A percentile compares a stretch with the other conserved stretches of the same genome.
phyloP scores from a whole-genome alignment of 2,329 filamentous ascomycete species.

The Biscogniauxia sp. region DNA sequence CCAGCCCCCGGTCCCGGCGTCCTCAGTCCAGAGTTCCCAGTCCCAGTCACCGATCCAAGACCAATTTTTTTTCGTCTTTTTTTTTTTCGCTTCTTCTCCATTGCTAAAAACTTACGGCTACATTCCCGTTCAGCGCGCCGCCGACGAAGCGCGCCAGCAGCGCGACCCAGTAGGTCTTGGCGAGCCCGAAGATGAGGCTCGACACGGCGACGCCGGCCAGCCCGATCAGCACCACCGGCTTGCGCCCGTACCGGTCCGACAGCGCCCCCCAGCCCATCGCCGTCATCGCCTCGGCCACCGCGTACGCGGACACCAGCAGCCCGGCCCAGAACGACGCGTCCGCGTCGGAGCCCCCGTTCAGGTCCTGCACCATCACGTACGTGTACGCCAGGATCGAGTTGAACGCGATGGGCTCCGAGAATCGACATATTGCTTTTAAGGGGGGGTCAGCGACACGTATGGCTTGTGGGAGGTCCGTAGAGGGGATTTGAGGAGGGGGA shows the following conservation, averaged over 20 bases:
- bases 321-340: constrained; percentile 49
- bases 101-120: constrained; percentile 30
- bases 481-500: neutral
- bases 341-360: constrained; percentile 36
- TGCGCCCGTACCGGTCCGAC: constrained; percentile 40
- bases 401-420: constrained; percentile 46
- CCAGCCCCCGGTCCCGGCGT: too few species aligned
- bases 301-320: constrained; percentile 45
- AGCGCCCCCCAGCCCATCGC: constrained; percentile 42
- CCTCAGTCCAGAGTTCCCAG: too few species aligned
- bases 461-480: too few species aligned
- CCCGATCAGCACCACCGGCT: constrained; percentile 36
- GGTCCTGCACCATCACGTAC: constrained; percentile 40
- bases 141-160: constrained; percentile 40
- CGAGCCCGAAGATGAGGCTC: constrained; percentile 41
- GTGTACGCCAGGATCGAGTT: constrained; percentile 45
- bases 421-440: constrained; percentile 41
- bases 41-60: too few species aligned
- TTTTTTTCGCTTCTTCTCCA: too few species aligned
- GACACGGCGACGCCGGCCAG: constrained; percentile 38
- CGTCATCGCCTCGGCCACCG: constrained; percentile 42
- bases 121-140: constrained; percentile 40
- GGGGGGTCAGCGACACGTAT: neutral
- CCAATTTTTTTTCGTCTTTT: too few species aligned
- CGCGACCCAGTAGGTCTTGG: constrained; percentile 41